A percentile compares a stretch with the other conserved stretches of the same genome.
Conservation (phyloP, 441 rosid genomes). For the Gossypium davidsonii region DNA sequence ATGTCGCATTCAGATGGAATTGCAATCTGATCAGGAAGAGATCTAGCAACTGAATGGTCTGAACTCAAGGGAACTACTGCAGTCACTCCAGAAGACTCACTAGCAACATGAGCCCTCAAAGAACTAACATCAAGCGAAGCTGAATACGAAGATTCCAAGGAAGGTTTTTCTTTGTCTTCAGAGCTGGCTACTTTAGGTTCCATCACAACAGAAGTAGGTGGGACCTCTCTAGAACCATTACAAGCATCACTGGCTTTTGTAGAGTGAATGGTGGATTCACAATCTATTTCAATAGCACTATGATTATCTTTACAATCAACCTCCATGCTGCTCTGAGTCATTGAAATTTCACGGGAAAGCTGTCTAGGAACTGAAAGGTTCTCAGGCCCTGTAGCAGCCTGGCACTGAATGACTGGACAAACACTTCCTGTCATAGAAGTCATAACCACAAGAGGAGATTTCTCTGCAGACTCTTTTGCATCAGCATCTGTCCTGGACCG, state of each 20-base stretch:
- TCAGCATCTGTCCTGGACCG: conserved; percentile 18
- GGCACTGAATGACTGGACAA: conserved; percentile 18
- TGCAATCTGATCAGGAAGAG: conserved; percentile 13
- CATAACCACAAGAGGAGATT: conserved; percentile 3
- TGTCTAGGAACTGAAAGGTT: conserved; percentile 15
- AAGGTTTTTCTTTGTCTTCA: not conserved
- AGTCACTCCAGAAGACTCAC: conserved; percentile 14
- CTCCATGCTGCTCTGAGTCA: conserved; percentile 16
- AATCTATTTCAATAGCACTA: conserved; percentile 7
- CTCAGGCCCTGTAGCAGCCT: conserved; percentile 14
- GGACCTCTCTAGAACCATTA: not conserved
- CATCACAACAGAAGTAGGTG: not conserved
- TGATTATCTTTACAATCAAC: conserved; percentile 25
- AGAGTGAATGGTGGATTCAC: not conserved
- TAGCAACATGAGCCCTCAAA: conserved; percentile 1
- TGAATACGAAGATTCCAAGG: not conserved
- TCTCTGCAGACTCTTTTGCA: conserved; percentile 14
- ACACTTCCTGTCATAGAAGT: conserved; percentile 11
- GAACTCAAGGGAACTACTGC: conserved; percentile 9
- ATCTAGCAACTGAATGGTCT: conserved; percentile 18
- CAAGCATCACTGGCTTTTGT: not conserved
- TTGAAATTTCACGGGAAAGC: conserved; percentile 11
- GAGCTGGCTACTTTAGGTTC: not conserved
- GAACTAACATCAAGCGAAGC: not conserved
- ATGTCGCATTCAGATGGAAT: conserved; percentile 10